These are phyloP conservation scores for Phytopythium chamaehyphon DNA, from an alignment of 352 stramenopile species.

Conservation along the genomic window DNA sequence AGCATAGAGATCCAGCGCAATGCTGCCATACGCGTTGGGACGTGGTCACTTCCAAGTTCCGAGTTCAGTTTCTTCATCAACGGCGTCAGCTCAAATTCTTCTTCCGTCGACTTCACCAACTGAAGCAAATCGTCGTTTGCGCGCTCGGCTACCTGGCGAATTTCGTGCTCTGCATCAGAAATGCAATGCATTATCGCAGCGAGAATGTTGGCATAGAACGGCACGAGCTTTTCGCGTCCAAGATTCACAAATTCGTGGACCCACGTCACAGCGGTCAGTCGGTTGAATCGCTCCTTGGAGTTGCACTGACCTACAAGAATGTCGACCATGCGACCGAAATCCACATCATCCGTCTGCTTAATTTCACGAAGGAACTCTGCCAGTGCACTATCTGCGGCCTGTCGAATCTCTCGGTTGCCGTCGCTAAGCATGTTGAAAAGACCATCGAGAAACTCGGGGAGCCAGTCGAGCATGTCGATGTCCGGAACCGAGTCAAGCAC, in stretches of 20 bases:
- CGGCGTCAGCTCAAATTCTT: slow-evolving; percentile 89
- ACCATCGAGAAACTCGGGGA: slow-evolving; percentile 97
- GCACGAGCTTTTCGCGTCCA: slow-evolving; percentile 92
- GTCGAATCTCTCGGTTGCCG: slow-evolving; percentile 97
- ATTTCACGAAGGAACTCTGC: slow-evolving; percentile 97
- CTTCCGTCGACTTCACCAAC: slow-evolving; percentile 91
- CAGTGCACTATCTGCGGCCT: slow-evolving; percentile 92
- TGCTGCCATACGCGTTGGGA: slow-evolving; percentile 95
- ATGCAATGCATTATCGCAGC: slow-evolving; percentile 98
- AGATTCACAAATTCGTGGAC: slow-evolving; percentile 97
- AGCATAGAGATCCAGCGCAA: slow-evolving; percentile 98
- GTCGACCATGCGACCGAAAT: slow-evolving; percentile 97
- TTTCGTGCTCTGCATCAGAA: slow-evolving; percentile 95
- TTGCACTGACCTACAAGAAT: slow-evolving; percentile 98
- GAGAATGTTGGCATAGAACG: slow-evolving; percentile 95
- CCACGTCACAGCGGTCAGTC: slow-evolving; percentile 97
- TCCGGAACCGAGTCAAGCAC: slow-evolving; percentile 98
- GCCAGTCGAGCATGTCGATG: slow-evolving; percentile 99
- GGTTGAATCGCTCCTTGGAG: slow-evolving; percentile 96
- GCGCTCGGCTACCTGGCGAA: slow-evolving; percentile 94
- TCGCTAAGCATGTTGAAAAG: slow-evolving; percentile 99
- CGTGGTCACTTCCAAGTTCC: slow-evolving; percentile 94
- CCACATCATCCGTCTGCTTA: slow-evolving; percentile 93
- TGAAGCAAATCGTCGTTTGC: slow-evolving; percentile 96
- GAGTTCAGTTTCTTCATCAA: slow-evolving; percentile 94